phyloP scores from a whole-genome alignment of 106 monocot genomes.

The Triglochin maritima region DNA sequence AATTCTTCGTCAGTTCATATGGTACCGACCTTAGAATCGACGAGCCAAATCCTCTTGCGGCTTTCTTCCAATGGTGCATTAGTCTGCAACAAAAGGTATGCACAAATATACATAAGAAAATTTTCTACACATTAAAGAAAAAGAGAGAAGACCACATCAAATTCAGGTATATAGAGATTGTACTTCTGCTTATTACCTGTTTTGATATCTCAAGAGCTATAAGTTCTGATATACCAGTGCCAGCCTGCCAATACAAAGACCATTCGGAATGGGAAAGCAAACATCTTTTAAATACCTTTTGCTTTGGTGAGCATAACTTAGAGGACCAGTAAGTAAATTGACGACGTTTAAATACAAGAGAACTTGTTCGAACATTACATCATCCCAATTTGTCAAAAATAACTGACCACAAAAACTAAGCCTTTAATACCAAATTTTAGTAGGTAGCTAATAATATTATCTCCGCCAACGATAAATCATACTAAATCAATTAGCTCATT shows the following conservation, averaged over 20 bases:
- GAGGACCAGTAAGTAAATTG: background rate
- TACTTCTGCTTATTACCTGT: constrained; percentile 8
- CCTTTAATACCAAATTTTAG: too few species aligned
- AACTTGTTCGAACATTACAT: too few species aligned
- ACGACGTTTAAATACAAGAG: background rate
- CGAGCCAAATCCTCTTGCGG: constrained; percentile 86
- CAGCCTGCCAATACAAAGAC: background rate
- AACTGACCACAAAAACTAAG: too few species aligned
- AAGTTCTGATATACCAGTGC: constrained; percentile 80
- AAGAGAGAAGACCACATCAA: too few species aligned
- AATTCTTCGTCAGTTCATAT: background rate
- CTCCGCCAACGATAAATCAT: too few species aligned
- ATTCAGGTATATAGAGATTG: background rate
- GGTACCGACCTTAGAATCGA: constrained; percentile 67
- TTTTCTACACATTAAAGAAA: too few species aligned
- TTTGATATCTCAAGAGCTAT: constrained; percentile 86
- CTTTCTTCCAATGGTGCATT: constrained; percentile 60
- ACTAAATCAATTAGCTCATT: too few species aligned
- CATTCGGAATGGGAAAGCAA: background rate
- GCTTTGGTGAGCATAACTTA: background rate
- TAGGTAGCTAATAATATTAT: too few species aligned
- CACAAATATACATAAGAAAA: too few species aligned
- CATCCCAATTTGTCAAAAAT: too few species aligned
- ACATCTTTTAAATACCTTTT: background rate
- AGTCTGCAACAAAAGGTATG: constrained; percentile 34